Conservation (phyloP, 202 grass and related monocot genomes). For the Musa balbisiana region DNA sequence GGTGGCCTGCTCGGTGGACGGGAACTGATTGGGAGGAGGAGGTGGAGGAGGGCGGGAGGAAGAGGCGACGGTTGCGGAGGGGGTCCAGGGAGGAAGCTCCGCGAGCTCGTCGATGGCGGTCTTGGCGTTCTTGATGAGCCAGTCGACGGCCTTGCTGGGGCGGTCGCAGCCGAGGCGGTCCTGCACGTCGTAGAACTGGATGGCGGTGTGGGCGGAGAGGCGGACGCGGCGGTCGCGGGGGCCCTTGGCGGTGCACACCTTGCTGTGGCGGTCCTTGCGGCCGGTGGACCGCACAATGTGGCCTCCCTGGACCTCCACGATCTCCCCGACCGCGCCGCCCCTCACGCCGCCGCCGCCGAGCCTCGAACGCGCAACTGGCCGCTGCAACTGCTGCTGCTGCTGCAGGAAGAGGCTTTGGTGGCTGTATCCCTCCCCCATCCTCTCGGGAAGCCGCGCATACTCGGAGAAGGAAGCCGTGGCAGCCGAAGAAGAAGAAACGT, state of each 20-base stretch:
- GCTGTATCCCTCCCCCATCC: neutral
- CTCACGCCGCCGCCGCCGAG: conserved; percentile 30
- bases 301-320: conserved; percentile 21
- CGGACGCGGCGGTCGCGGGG: conserved; percentile 30
- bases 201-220: conserved; percentile 29
- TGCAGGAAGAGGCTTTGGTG: conserved; percentile 34
- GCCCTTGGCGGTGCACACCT: conserved; percentile 28
- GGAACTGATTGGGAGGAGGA: conserved; percentile 42
- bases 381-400: conserved; percentile 19
- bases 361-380: conserved; percentile 28
- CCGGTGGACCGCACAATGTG: conserved; percentile 21
- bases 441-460: conserved; percentile 62
- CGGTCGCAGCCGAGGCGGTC: conserved; percentile 30
- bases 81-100: conserved; percentile 49
- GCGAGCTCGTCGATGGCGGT: conserved; percentile 23
- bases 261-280: conserved; percentile 26
- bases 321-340: conserved; percentile 36
- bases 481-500: conserved; percentile 17
- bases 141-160: conserved; percentile 31
- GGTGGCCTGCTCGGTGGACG: neutral
- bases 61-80: conserved; percentile 26
- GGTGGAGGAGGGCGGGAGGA: conserved; percentile 28
- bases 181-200: conserved; percentile 35
- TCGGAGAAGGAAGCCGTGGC: conserved; percentile 45
- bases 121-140: conserved; percentile 27